Evolutionary conservation across 83 land plant genomes (phyloP).

Genomic region (Picea abies): DNA sequence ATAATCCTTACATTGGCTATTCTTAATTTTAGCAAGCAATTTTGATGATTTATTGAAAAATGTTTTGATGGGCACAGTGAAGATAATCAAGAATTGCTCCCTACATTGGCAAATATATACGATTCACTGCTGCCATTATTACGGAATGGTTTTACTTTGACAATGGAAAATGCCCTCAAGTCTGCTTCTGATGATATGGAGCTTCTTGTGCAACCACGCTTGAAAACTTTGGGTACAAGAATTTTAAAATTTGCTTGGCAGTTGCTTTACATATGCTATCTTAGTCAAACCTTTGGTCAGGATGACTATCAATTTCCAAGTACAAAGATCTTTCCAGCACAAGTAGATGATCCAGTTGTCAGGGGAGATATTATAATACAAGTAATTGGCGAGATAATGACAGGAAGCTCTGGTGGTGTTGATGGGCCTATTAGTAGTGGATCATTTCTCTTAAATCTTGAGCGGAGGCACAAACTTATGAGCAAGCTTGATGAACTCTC

Average conservation of each 20-base stretch:
- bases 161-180: slow-evolving; percentile 11
- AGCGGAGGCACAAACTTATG: slow-evolving; percentile 48
- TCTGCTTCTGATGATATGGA: slow-evolving; percentile 11
- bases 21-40: neutral
- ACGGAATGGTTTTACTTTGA: slow-evolving; percentile 44
- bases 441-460: slow-evolving; percentile 61
- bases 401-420: slow-evolving; percentile 21
- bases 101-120: slow-evolving; percentile 59
- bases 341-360: slow-evolving; percentile 66
- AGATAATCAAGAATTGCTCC: slow-evolving; percentile 61
- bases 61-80: slow-evolving; percentile 35
- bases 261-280: slow-evolving; percentile 62
- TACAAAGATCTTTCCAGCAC: slow-evolving; percentile 67
- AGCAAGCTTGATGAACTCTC: slow-evolving; percentile 35
- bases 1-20: neutral
- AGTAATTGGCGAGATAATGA: slow-evolving; percentile 52
- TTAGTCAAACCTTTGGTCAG: slow-evolving; percentile 38
- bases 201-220: slow-evolving; percentile 28
- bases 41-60: neutral
- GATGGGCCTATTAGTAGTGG: slow-evolving; percentile 21
- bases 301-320: slow-evolving; percentile 23
- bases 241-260: slow-evolving; percentile 77
- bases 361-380: slow-evolving; percentile 85
- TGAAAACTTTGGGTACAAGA: slow-evolving; percentile 59
- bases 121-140: slow-evolving; percentile 74